Percentiles rank a stretch among this genome's conserved stretches.
Conservation (phyloP, 441 rosid genomes). For the Arabidopsis hybrid region DNA sequence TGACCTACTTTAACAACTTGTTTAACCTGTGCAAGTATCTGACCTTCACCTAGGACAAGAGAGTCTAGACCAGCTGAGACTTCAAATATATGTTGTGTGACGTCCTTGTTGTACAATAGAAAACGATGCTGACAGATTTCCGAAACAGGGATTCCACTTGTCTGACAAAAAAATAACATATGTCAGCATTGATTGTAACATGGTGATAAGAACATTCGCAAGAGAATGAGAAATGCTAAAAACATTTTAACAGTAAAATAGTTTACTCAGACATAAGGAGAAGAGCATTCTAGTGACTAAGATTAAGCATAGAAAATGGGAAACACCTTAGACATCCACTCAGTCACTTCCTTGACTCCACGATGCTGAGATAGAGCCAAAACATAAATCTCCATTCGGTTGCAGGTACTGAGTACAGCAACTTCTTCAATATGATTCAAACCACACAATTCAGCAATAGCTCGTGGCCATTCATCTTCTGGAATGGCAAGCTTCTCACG, state of each 20-base stretch:
- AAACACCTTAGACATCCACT: slow-evolving; percentile 97
- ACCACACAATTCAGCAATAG: slow-evolving; percentile 76
- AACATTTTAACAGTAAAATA: background rate
- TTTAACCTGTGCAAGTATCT: slow-evolving; percentile 96
- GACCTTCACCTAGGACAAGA: slow-evolving; percentile 96
- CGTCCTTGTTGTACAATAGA: slow-evolving; percentile 80
- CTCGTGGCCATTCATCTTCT: slow-evolving; percentile 99
- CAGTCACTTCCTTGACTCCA: slow-evolving; percentile 97
- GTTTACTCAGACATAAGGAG: background rate
- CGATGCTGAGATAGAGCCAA: slow-evolving; percentile 95
- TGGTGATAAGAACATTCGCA: background rate
- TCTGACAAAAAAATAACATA: slow-evolving; percentile 52
- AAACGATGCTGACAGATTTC: slow-evolving; percentile 84
- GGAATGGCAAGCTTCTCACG: slow-evolving; percentile 98
- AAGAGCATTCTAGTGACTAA: background rate
- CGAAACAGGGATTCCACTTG: slow-evolving; percentile 86
- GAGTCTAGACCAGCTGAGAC: slow-evolving; percentile 98
- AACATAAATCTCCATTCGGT: slow-evolving; percentile 96
- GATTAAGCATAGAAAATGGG: slow-evolving; percentile 10
- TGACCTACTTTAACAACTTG: slow-evolving; percentile 92
- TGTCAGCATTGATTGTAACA: slow-evolving; percentile 7
- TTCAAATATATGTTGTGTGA: slow-evolving; percentile 87
- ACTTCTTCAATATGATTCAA: slow-evolving; percentile 98
- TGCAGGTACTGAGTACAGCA: slow-evolving; percentile 98
- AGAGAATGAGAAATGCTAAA: background rate